Base-by-base conservation (phyloP, 2,329 filamentous ascomycete genomes). In the Exophiala phaeomuriformis region DNA sequence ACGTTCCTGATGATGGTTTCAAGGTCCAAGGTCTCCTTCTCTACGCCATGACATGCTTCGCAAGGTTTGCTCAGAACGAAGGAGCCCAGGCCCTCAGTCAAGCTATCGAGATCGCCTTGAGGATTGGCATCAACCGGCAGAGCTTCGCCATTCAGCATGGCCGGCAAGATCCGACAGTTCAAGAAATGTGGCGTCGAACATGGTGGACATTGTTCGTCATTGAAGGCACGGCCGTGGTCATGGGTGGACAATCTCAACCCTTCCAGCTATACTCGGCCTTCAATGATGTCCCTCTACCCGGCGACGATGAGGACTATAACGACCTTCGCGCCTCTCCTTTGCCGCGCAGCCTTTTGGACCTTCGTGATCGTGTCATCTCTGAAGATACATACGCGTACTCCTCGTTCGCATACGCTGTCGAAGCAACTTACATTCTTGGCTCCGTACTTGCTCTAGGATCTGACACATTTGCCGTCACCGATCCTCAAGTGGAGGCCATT, bases 131-230 rank as follows among this genome's bases (percentile, higher is more conserved):
- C 68, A 83, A 95, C 65, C 81, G 80, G 6, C 75, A 80, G 45
- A 75, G 79, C 0, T 95, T 83, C 66, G 67, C 68, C 6, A 48
- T 62, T 1, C 61, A 66, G 8, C 44, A 61, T 8, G 61, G 31
- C 33, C 61, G 8, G 57, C 83, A 88, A 0, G 80, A 85, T 55
- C 75, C 81, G 0, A 75, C 90, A 1, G 67, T 90, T 2, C 87
- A 91, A 66, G 90, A 96, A 69, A 88, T 85, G 66, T 85, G 88
- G 80, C 80, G 89, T 12, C 78, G 90, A 53, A 96, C 90, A 1
- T 96, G 90, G 90, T 96, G 90, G 90, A 89, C 81, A 63, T 64
- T 88, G 36, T 91, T 85, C 65, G 79, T 88, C n/a, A 79, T 88
- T 9, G 89, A 95, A 66, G 88, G 85, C 51, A 85, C 95, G 78